Evolutionary conservation across 768 basidiomycete species (phyloP).

Genomic region (Inosperma sp.): DNA sequence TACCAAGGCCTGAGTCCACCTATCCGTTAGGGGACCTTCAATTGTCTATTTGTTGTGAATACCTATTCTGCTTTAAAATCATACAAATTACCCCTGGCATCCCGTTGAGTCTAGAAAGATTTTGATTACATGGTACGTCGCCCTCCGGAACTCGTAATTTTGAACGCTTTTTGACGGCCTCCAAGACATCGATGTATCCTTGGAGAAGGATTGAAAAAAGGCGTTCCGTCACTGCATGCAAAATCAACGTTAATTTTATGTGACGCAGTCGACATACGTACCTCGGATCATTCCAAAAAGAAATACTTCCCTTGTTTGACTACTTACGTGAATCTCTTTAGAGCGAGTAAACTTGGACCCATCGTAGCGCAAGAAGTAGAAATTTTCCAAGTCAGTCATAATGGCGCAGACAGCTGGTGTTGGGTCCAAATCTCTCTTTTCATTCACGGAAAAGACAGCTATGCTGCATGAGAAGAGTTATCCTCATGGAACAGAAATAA

Average conservation of each 20-base stretch:
- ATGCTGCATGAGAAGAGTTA: not conserved
- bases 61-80: not conserved
- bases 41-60: not conserved
- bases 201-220: not conserved
- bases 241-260: not conserved
- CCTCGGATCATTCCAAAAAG: not conserved
- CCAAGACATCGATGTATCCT: not conserved
- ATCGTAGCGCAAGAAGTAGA: not conserved
- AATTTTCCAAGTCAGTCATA: not conserved
- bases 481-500: not conserved
- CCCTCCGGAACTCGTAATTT: not conserved
- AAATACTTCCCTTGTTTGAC: not conserved
- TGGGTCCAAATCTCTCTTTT: not conserved
- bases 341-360: not conserved
- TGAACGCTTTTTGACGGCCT: not conserved
- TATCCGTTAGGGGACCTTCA: not conserved
- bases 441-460: not conserved
- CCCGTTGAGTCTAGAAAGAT: not conserved
- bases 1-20: not conserved
- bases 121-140: not conserved
- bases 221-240: not conserved
- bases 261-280: not conserved
- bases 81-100: not conserved
- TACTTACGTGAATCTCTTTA: not conserved
- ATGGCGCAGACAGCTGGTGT: not conserved